Evolutionary conservation across 768 basidiomycete genomes (phyloP).

Genomic region (Calocera viscosa): DNA sequence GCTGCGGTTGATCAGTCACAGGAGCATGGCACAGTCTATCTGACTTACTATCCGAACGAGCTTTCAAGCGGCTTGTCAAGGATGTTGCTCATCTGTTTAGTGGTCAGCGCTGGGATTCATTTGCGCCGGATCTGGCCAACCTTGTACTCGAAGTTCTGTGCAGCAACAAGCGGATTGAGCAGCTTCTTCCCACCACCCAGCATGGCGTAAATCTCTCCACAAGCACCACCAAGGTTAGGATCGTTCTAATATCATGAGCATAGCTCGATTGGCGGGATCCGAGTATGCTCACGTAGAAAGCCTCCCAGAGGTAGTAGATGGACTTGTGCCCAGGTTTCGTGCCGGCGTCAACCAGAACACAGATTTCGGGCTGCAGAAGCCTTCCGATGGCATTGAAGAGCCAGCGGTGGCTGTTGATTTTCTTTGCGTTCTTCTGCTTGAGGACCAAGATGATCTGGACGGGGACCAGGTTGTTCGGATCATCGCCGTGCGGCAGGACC

Average conservation of each 20-base stretch:
- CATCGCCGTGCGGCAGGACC: conserved; percentile 77
- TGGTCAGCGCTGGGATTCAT: neutral
- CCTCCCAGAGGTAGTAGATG: conserved; percentile 91
- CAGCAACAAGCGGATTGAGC: conserved; percentile 81
- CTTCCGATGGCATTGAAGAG: conserved; percentile 86
- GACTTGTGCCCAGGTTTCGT: conserved; percentile 95
- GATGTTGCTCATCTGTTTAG: conserved; percentile 81
- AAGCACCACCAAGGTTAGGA: conserved; percentile 64
- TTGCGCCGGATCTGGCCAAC: neutral
- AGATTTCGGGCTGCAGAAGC: conserved; percentile 77
- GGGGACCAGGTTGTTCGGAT: conserved; percentile 84
- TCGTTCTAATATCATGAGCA: neutral
- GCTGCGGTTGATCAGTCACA: conserved; percentile 13
- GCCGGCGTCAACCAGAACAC: conserved; percentile 86
- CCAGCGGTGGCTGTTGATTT: conserved; percentile 94
- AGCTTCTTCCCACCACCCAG: conserved; percentile 85
- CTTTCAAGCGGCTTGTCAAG: conserved; percentile 91
- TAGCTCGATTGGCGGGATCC: neutral
- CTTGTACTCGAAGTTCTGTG: conserved; percentile 94
- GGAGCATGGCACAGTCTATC: conserved; percentile 8
- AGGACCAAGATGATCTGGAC: conserved; percentile 84
- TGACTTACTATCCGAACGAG: conserved; percentile 64
- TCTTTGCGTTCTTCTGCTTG: conserved; percentile 91
- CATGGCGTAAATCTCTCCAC: conserved; percentile 96
- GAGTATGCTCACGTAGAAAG: conserved; percentile 44